A percentile compares a stretch with the other conserved stretches of the same genome.
phyloP scores from a whole-genome alignment of 352 stramenopile genomes.

The Halophytophthora batemanensis region DNA sequence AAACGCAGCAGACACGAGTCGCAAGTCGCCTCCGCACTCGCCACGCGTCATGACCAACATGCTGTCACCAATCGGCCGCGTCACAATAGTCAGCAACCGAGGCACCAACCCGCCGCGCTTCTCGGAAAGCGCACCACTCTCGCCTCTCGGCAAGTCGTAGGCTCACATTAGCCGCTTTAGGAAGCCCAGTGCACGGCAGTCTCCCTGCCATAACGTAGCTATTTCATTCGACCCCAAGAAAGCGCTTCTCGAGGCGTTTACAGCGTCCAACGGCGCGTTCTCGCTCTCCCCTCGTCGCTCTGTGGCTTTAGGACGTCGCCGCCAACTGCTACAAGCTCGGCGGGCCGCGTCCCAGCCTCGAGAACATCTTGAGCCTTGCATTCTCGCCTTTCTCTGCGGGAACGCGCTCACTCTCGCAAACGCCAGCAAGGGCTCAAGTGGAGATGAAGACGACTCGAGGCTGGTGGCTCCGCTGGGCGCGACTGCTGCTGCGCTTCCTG shows the following conservation, averaged over 20 bases:
- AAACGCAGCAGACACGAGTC: slow-evolving; percentile 1
- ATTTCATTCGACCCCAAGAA: too few relatives aligned
- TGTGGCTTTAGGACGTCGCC: too few relatives aligned
- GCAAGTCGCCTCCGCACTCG: slow-evolving; percentile 13
- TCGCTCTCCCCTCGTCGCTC: too few relatives aligned
- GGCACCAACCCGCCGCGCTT: slow-evolving; percentile 3
- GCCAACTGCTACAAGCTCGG: neutral
- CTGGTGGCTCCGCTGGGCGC: slow-evolving; percentile 23
- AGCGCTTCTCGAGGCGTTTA: too few relatives aligned
- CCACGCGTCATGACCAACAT: slow-evolving; percentile 22
- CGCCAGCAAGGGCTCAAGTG: slow-evolving; percentile 4
- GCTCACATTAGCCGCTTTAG: neutral
- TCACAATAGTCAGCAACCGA: slow-evolving; percentile 1
- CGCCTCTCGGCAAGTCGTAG: slow-evolving; percentile 6
- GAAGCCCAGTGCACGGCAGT: slow-evolving; percentile 6
- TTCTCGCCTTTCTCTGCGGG: neutral
- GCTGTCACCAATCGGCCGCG: slow-evolving; percentile 19
- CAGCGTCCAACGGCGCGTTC: slow-evolving; percentile 3
- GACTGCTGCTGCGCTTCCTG: slow-evolving; percentile 54
- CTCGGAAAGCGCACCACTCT: slow-evolving; percentile 5
- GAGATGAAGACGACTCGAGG: slow-evolving; percentile 23
- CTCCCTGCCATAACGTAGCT: too few relatives aligned
- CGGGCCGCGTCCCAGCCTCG: slow-evolving; percentile 23
- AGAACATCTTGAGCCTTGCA: slow-evolving; percentile 2
- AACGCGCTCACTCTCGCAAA: slow-evolving; percentile 19